Evolutionary conservation across 2,329 filamentous ascomycete species (phyloP).

Genomic region (Rhexocercosporidium sp.): DNA sequence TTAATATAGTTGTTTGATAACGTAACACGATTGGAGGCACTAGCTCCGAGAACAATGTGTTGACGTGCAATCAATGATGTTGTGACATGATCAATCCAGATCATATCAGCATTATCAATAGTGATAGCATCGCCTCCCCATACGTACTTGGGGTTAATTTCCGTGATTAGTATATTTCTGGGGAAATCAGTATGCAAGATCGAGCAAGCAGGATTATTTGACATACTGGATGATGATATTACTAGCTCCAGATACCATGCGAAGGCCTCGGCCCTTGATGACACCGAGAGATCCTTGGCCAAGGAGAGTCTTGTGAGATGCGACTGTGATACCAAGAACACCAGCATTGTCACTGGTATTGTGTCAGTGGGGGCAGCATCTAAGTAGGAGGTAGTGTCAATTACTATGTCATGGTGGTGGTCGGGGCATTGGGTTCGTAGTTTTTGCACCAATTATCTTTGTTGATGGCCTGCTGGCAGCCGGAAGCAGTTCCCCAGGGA

Average conservation of each 20-base stretch:
- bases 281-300: constrained; percentile 36
- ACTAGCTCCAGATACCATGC: constrained; percentile 30
- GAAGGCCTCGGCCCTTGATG: constrained; percentile 35
- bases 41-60: constrained; percentile 45
- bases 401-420: constrained; percentile 16
- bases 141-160: constrained; percentile 62
- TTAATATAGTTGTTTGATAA: constrained; percentile 54
- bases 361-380: too few relatives aligned
- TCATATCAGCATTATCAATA: constrained; percentile 50
- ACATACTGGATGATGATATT: constrained; percentile 32
- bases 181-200: background rate
- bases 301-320: constrained; percentile 38
- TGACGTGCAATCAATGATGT: constrained; percentile 50
- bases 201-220: background rate
- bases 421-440: constrained; percentile 40
- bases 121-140: constrained; percentile 66
- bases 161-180: constrained; percentile 57
- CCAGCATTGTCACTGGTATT: constrained; percentile 1
- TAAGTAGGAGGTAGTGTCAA: too few relatives aligned
- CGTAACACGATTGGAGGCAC: constrained; percentile 45
- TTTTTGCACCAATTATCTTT: constrained; percentile 42
- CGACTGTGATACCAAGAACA: constrained; percentile 19
- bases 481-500: constrained; percentile 44
- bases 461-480: constrained; percentile 60
- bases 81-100: constrained; percentile 41